Conservation (phyloP, 1,139 yeast species). For the Magnusiomyces tetraspermus region DNA sequence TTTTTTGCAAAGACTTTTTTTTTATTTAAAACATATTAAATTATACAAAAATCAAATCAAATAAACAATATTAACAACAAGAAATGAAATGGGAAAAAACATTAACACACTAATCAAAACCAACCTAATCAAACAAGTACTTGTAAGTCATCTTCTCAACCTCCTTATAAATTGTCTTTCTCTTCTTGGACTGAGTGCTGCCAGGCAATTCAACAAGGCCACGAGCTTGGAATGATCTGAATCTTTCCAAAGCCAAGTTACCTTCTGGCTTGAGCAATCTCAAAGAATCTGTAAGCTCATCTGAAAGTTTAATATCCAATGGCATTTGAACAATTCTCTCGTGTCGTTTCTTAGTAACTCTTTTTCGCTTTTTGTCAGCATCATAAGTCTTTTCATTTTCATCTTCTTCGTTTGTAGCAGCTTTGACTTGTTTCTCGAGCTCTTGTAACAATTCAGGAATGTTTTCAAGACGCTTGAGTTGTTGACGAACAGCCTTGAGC, state of each 20-base stretch:
- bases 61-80: neutral
- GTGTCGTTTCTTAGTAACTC: conserved; percentile 35
- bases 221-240: conserved; percentile 68
- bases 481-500: conserved; percentile 51
- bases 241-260: conserved; percentile 68
- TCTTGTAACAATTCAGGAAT: conserved; percentile 26
- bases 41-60: too few relatives aligned
- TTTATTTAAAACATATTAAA: too few relatives aligned
- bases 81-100: neutral
- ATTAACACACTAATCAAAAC: neutral
- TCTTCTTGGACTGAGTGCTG: conserved; percentile 39
- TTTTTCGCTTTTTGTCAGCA: conserved; percentile 20
- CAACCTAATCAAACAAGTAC: conserved; percentile 9
- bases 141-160: conserved; percentile 29
- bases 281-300: conserved; percentile 78
- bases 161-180: conserved; percentile 27
- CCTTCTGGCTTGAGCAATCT: conserved; percentile 89
- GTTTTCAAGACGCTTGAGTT: conserved; percentile 44
- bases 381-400: conserved; percentile 20
- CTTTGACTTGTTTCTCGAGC: conserved; percentile 27
- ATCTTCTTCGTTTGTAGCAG: conserved; percentile 9
- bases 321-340: conserved; percentile 53
- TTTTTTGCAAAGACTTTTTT: neutral
- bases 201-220: conserved; percentile 80
- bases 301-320: conserved; percentile 78